Percentiles rank a stretch among this genome's conserved stretches.
Evolutionary conservation across 495 filamentous ascomycete genomes (phyloP).

Genomic region (Penicillium roqueforti): DNA sequence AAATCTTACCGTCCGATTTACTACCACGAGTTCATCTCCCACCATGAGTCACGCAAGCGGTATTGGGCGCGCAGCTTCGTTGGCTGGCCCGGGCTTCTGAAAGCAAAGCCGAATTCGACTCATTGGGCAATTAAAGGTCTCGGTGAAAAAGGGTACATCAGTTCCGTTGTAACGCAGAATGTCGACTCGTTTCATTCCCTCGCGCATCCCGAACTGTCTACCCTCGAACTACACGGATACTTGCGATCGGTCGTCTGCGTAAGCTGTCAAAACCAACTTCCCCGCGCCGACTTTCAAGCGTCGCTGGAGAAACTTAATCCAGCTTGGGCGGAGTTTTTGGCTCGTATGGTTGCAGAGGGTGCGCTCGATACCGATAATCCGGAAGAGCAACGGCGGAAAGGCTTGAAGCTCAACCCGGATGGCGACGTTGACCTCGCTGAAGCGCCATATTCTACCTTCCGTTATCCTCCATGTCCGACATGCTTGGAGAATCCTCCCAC

Average conservation of each 20-base stretch:
- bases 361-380: slow-evolving; percentile 75
- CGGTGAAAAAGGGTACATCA: slow-evolving; percentile 65
- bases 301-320: slow-evolving; percentile 79
- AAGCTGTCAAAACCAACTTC: slow-evolving; percentile 64
- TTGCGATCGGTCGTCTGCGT: slow-evolving; percentile 75
- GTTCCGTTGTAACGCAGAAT: slow-evolving; percentile 86
- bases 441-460: slow-evolving; percentile 81
- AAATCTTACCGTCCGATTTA: slow-evolving; percentile 87
- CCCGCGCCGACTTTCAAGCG: slow-evolving; percentile 68
- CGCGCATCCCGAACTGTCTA: slow-evolving; percentile 70
- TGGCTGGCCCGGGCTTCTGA: slow-evolving; percentile 78
- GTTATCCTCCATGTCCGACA: slow-evolving; percentile 83
- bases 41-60: slow-evolving; percentile 83
- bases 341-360: slow-evolving; percentile 62
- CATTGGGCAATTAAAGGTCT: slow-evolving; percentile 73
- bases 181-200: slow-evolving; percentile 87
- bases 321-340: slow-evolving; percentile 74
- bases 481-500: slow-evolving; percentile 67
- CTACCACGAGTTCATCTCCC: slow-evolving; percentile 77
- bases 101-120: slow-evolving; percentile 72
- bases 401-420: slow-evolving; percentile 84
- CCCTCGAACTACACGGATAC: slow-evolving; percentile 87
- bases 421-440: slow-evolving; percentile 91
- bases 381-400: slow-evolving; percentile 59
- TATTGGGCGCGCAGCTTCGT: slow-evolving; percentile 97